Conservation (phyloP, 225 moss, liverwort and hornwort genomes). For the Sphagnum tenellum region DNA sequence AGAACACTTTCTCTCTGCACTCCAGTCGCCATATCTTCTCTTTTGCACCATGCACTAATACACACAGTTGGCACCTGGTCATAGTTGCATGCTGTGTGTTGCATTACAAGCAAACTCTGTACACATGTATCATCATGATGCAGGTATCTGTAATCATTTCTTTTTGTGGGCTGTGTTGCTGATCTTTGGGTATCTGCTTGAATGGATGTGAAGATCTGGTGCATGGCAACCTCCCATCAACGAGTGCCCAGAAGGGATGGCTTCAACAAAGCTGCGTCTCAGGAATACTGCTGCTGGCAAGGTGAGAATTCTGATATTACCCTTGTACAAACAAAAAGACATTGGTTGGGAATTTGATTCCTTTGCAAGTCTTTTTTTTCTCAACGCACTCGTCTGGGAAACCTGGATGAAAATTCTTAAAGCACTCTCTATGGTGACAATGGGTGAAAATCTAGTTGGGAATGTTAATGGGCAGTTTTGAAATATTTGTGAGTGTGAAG, state of each 20-base stretch:
- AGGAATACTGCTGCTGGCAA: conserved; percentile 35
- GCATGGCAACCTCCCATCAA: conserved; percentile 28
- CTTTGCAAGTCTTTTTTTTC: background rate
- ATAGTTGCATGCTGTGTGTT: no score
- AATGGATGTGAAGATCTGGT: conserved; percentile 24
- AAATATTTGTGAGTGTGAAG: no score
- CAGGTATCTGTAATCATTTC: no score
- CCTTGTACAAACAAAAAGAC: background rate
- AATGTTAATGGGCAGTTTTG: no score
- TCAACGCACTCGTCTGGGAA: no score
- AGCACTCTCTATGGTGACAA: background rate
- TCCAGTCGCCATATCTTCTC: background rate
- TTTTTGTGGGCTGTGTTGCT: no score
- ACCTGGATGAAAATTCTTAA: background rate
- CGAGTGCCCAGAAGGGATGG: conserved; percentile 34
- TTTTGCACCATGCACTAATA: no score
- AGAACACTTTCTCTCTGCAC: conserved; percentile 50
- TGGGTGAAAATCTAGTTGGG: no score
- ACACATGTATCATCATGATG: no score
- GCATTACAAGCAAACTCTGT: no score
- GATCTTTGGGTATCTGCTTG: no score
- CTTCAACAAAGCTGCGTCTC: conserved; percentile 24
- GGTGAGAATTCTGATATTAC: conserved; percentile 12
- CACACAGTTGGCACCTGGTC: no score
- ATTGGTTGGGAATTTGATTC: background rate